Base-by-base conservation (phyloP, 2,329 filamentous ascomycete genomes). In the Diaporthe citriasiana region DNA sequence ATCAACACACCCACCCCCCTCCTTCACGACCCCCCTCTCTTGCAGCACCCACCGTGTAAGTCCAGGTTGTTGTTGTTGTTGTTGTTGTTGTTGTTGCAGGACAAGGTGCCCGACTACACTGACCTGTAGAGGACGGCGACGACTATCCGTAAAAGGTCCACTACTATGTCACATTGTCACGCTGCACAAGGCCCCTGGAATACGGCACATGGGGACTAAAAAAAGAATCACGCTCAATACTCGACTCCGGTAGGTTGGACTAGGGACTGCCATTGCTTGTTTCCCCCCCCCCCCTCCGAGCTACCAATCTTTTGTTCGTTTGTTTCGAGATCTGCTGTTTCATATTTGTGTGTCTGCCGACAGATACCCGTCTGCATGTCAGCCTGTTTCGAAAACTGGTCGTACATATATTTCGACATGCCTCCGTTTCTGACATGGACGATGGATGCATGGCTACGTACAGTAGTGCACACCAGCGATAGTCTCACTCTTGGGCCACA, bases 241-340 rank as follows among this genome's bases (percentile, higher is more conserved):
- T 53, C 63, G 63, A 68, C 63, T 40, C 63, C 30, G 45, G 55
- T 57, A 50, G 45, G 66, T 38, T 50, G 63, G 63, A 70, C 25
- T 40, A 25, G n/a, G 30, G 15, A 22, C 42, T 50, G 33, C 47
- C 38, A 27, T 27, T 35, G n/a, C 25, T 59, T 55, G 71, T 77
- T 77, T 77, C 72, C 17, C 17, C 33, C 66, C 74, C 78, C 76
- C 76, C 25, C 13, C 47, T 65, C 59, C 10, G 59, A 33, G 27
- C 30, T 35, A 30, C 73, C 76, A 76, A 75, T 51, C 22, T 17
- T 51, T n/a, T 51, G 22, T 27, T 40, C 1, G 73, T 72, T 59
- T 76, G 72, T 77, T 78, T 78, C 68, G 74, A 77, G 65, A 74
- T 74, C 57, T 72, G 56, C 73, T 47, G 74, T 66, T 69, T 75